Evolutionary conservation across 768 basidiomycete genomes (phyloP).

Genomic region (Suillus clintonianus): DNA sequence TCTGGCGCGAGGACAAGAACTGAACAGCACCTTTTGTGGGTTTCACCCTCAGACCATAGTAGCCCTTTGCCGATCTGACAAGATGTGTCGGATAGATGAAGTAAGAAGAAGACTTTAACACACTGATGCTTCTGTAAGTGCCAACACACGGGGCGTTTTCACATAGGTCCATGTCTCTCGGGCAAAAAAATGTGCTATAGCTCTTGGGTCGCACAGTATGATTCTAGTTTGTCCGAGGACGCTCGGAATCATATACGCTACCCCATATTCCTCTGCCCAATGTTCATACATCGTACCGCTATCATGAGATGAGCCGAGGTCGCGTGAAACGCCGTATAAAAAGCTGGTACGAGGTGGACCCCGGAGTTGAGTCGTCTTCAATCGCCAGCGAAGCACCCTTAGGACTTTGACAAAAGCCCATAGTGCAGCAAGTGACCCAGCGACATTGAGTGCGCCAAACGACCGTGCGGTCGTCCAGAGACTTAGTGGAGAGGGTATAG

Average conservation of each 20-base stretch:
- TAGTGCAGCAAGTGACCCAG: neutral
- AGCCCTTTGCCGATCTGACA: slow-evolving; percentile 32
- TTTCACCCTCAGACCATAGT: slow-evolving; percentile 37
- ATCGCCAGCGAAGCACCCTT: neutral
- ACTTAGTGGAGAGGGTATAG: neutral
- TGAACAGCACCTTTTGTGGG: slow-evolving; percentile 41
- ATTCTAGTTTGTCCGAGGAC: slow-evolving; percentile 14
- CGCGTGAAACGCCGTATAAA: slow-evolving; percentile 18
- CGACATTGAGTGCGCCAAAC: neutral
- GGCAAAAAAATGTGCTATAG: slow-evolving; percentile 49
- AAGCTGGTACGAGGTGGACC: slow-evolving; percentile 21
- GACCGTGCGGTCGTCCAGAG: neutral
- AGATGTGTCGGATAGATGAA: neutral
- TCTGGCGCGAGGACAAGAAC: slow-evolving; percentile 16
- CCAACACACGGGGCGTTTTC: slow-evolving; percentile 35
- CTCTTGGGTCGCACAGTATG: slow-evolving; percentile 45
- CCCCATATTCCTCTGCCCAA: slow-evolving; percentile 24
- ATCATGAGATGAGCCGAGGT: neutral
- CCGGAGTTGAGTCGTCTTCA: slow-evolving; percentile 15
- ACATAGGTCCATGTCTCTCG: slow-evolving; percentile 52
- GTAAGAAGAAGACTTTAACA: neutral
- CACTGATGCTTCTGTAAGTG: slow-evolving; percentile 28
- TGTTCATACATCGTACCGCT: slow-evolving; percentile 16
- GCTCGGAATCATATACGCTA: slow-evolving; percentile 16
- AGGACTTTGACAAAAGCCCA: slow-evolving; percentile 9